Conservation (phyloP, 148 eudicot species). For the Oxyria digyna region DNA sequence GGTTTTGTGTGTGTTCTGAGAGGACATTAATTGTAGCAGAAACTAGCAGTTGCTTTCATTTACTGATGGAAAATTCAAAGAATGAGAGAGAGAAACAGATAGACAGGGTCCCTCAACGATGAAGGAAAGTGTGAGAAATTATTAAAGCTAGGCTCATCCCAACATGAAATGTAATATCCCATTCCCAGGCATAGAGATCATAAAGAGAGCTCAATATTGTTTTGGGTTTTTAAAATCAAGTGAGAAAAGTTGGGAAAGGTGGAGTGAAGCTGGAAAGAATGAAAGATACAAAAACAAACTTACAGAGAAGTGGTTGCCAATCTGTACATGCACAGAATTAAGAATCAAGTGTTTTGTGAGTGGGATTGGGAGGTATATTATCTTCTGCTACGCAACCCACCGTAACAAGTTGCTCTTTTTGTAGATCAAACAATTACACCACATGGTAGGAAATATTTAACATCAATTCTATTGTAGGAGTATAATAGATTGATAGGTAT, state of each 20-base stretch:
- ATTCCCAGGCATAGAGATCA: neutral
- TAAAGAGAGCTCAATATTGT: neutral
- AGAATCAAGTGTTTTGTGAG: neutral
- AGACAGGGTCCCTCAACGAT: neutral
- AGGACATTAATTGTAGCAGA: neutral
- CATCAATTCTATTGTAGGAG: neutral
- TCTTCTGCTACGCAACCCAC: slow-evolving; percentile 1
- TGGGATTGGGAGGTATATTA: neutral
- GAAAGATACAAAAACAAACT: no score
- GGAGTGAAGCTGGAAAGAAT: neutral
- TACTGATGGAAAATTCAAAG: neutral
- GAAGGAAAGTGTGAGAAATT: slow-evolving; percentile 4
- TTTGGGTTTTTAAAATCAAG: neutral
- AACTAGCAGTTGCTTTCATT: neutral
- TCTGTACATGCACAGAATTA: neutral
- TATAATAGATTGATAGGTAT: neutral
- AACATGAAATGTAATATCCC: neutral
- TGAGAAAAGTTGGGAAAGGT: neutral
- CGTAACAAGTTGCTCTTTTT: neutral
- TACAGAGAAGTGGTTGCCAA: slow-evolving; percentile 4
- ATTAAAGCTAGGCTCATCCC: neutral
- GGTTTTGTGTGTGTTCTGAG: neutral
- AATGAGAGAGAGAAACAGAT: neutral
- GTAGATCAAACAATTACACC: neutral
- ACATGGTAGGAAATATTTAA: neutral